Percentiles rank a stretch among this genome's conserved stretches.
These are phyloP conservation scores for Pulveroboletus sp. DNA, from an alignment of 768 basidiomycete genomes.

Conservation along the genomic window DNA sequence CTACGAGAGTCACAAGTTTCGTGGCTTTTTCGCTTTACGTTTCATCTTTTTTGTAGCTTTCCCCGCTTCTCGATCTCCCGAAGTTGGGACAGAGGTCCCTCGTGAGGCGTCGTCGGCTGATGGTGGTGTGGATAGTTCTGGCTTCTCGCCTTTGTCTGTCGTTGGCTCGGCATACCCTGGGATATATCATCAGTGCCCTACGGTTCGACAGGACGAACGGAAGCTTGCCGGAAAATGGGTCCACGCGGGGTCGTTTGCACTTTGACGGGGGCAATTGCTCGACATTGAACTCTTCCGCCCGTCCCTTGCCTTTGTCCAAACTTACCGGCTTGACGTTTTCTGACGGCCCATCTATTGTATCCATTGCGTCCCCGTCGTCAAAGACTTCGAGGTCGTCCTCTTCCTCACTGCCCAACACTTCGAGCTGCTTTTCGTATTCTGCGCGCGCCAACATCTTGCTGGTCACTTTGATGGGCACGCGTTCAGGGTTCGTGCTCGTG, in stretches of 20 bases:
- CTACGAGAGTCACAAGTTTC: constrained; percentile 10
- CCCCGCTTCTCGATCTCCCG: constrained; percentile 23
- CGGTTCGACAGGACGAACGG: not conserved
- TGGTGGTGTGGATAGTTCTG: not conserved
- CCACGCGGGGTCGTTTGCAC: constrained; percentile 50
- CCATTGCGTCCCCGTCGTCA: constrained; percentile 10
- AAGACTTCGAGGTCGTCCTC: constrained; percentile 33
- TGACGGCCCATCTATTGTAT: not conserved
- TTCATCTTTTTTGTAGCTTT: constrained; percentile 34
- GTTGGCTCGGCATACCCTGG: constrained; percentile 28
- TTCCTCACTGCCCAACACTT: constrained; percentile 40
- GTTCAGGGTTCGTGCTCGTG: constrained; percentile 18
- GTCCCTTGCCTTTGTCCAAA: constrained; percentile 35
- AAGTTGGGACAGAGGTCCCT: constrained; percentile 19
- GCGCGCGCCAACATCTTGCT: constrained; percentile 70
- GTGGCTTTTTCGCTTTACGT: constrained; percentile 30
- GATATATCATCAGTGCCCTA: not conserved
- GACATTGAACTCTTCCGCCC: constrained; percentile 23
- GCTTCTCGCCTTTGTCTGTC: constrained; percentile 5
- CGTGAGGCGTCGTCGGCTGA: constrained; percentile 11
- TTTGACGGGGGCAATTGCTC: constrained; percentile 28
- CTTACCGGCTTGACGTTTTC: not conserved
- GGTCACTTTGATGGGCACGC: constrained; percentile 55
- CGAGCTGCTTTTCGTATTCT: constrained; percentile 55
- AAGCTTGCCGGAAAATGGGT: constrained; percentile 61